Evolutionary conservation across 2,329 filamentous ascomycete species (phyloP), one percentile per base, ranked within the genome.

Genomic region (Pseudocercospora macadamiae): DNA sequence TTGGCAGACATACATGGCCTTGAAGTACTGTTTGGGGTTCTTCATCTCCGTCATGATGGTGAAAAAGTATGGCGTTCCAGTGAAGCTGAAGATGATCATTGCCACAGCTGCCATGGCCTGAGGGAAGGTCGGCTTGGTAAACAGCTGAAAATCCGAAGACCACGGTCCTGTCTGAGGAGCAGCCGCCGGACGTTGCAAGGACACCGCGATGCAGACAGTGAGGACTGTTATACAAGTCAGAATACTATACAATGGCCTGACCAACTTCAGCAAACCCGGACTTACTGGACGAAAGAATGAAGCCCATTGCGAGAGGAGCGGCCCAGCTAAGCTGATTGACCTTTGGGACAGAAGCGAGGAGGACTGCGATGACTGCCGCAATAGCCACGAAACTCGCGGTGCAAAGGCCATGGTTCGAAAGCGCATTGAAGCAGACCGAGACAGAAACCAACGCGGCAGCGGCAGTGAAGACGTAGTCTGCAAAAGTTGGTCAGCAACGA

Each of bases 351-450:
- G 73, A 75, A 10, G 61, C 65, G 16, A 74, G 62, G n/a, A 59
- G 58, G 55, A 69, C 71, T 21, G 76, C 68, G 3, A 79, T 64
- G 62, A 80, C 75, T 4, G 73, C 77, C 7, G 74, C 72, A 2
- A 77, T 68, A 4, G 71, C 74, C 9, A 76, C 71, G 34, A 78
- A 78, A 9, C 73, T 61, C 1, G 75, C 75, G 2, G 76, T 78
- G 59, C 76, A 78, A 3, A 66, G 54, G 4, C 62, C 66, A 36
- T 70, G 66, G 2, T 54, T 54, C 9, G 68, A 70, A 2, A 69
- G 42, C 14, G 68, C 64, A 28, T 70, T 64, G 28, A 68, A 28
- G 14, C 55, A 66, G 21, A 65, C 66, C 18, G 65, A 66, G 7
- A 67, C 60, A 25, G 63, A 57, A 4, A 66, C 59, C 59, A 68